Base-by-base conservation (phyloP, 768 basidiomycete genomes). In the Leccinum subtestaceum region DNA sequence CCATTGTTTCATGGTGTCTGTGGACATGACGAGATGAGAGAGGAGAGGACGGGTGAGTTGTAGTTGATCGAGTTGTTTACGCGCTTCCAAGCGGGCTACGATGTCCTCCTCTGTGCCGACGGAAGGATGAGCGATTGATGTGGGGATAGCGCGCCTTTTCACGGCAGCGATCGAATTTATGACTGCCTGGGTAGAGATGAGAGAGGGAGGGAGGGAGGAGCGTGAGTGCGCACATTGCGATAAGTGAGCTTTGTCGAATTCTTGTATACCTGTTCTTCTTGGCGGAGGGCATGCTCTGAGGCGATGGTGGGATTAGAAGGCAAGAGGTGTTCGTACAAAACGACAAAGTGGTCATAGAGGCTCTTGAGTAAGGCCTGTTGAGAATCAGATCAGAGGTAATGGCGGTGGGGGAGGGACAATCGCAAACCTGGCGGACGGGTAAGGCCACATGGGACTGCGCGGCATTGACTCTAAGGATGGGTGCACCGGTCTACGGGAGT, bases 201-300 rank as follows among this genome's bases (percentile, higher is more conserved):
- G 60, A 54, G 45, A 54, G 27, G 38, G 51, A 31, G 50, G 10
- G 25, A 47, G 9, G 21, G 5, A 54, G 40, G 19, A 15, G 10
- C n/a, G 47, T 6, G 34, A 27, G 36, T 45, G 66, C 84, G 62
- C 68, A 91, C 91, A 76, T 89, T 89, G 52, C 92, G 88, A 72
- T 96, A 96, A 0, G 92, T 92, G 50, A 83, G 70, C 72, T 91
- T 93, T 54, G 79, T 87, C 0, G 89, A 84, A 60, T 84, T 85
- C 25, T 77, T 78, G 73, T 93, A 94, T 0, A 93, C 80, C 59
- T 93, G 87, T 34, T 84, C 82, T 67, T 96, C 94, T 66, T 96
- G 93, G 52, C 76, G 81, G 10, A 93, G 79, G 4, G 94, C 86
- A 74, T 96, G 89, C 55, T 92, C 86, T 0, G 86, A 75, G 0